Evolutionary conservation across 2,329 filamentous ascomycete species (phyloP), one percentile per base, ranked within the genome.

Genomic region (Trichoderma brevicompactum): DNA sequence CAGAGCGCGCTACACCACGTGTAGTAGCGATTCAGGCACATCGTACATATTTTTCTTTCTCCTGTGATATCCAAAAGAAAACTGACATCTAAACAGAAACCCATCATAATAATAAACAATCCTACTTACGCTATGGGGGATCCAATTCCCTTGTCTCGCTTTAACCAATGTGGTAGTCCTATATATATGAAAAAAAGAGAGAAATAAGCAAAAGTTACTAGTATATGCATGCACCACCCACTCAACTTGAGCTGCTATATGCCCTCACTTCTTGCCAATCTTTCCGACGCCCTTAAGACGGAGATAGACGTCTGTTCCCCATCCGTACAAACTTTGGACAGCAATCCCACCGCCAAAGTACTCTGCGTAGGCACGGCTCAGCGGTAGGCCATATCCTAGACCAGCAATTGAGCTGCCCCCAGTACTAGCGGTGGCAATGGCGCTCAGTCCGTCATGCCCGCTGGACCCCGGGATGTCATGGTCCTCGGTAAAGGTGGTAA

Each of bases 271-370:
- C 13, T 70, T 72, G 66, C 80, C 76, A 64, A 87, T 82, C 69
- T 81, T 85, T 9, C 84, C 86, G 7, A 89, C 84, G 2, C 87
- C 87, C 74, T 88, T 88, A 48, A 91, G 75, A 55, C 86, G 79
- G 53, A 91, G 74, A 71, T 90, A 91, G 1, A 91, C 88, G 73
- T 91, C 88, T 6, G 86, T 88, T 4, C 87, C 95, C 95, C 95
- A 99, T 4, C 95, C 94, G 81, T 92, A 95, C 53, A 98, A 79
- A 75, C 92, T 97, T 82, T 99, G 94, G n/a, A 99, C 89, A 5
- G 89, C 89, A 66, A 99, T 95, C 2, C 94, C 94, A 0, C 95
- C 95, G 2, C 95, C 95, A 81, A 99, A 99, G 73, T 98, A 99
- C 80, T 99, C 94, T 0, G 95, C 95, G 74, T 99, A 99, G 0